Evolutionary conservation across 306 rosid species (phyloP), one percentile per base, ranked within the genome.

Genomic region (Leucaena leucocephala): DNA sequence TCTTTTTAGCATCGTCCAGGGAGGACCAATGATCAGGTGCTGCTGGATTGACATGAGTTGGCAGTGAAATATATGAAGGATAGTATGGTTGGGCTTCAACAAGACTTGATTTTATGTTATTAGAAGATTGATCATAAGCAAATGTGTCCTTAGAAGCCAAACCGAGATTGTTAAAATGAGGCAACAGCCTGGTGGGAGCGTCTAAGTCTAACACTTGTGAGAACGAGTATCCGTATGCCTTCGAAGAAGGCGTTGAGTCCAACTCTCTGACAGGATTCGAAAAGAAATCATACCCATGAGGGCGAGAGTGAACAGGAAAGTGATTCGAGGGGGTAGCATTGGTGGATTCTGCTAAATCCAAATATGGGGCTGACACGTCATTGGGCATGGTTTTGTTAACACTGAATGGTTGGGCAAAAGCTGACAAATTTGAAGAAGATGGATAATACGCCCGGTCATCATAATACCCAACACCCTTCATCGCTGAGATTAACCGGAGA

Each of bases 401-500:
- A 15, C 93, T 91, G 38, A 95, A 95, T 7, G 99, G 98, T 0
- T 88, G 90, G 0, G 99, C 98, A 46, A 85, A 87, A 77, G 98
- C 88, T 43, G 97, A 95, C 59, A 95, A 83, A 80, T 82, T 95
- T 21, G 99, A 93, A 39, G 85, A 74, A 0, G 94, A 45, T 16
- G 90, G 68, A 22, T 74, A 73, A 75, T 84, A 82, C 2, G 86
- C 73, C 86, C 94, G 89, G 79, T 84, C 78, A 33, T 82, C 86
- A 80, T 82, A 78, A 33, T 84, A 69, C 19, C 87, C 89, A 75
- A 83, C 87, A 76, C 92, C 94, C 85, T 85, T 81, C 93, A 88
- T 91, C 71, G 76, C 65, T 72, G 19, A n/a, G 79, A 46, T 63
- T 74, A 49, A 68, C 74, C 81, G 72, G 75, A 42, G 57, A 58